Evolutionary conservation across 2,329 filamentous ascomycete genomes (phyloP).

Genomic region (Reticulascus tulasneorum): DNA sequence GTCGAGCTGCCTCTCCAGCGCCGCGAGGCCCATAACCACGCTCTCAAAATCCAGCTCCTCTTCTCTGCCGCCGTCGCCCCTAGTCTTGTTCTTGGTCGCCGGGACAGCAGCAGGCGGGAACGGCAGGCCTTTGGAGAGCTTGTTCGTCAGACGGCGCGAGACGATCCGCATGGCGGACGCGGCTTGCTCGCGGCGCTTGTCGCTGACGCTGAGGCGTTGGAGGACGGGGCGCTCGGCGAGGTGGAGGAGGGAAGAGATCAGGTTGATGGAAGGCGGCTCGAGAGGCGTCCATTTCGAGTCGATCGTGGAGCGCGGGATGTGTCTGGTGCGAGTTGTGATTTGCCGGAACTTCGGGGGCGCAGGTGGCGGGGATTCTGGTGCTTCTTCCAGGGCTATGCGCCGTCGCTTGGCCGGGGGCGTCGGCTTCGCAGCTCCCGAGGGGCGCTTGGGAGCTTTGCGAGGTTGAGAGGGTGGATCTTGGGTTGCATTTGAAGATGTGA

Average conservation of each 20-base stretch:
- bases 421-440: background rate
- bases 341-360: constrained; percentile 39
- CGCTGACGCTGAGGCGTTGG: constrained; percentile 46
- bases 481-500: constrained; percentile 5
- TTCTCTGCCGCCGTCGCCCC: constrained; percentile 31
- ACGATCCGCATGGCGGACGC: constrained; percentile 52
- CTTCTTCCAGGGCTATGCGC: constrained; percentile 7
- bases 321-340: constrained; percentile 45
- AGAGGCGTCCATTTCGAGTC: constrained; percentile 65
- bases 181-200: constrained; percentile 48
- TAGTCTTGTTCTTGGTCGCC: constrained; percentile 6
- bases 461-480: constrained; percentile 13
- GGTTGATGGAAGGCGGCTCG: constrained; percentile 48
- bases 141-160: constrained; percentile 51
- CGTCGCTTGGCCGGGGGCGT: constrained; percentile 6
- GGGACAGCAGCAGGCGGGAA: constrained; percentile 53
- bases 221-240: constrained; percentile 61
- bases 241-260: constrained; percentile 52
- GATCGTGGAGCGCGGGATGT: constrained; percentile 60
- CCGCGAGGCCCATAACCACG: constrained; percentile 54
- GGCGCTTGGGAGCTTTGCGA: constrained; percentile 8
- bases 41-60: constrained; percentile 64
- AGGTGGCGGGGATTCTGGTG: constrained; percentile 1
- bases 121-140: constrained; percentile 57
- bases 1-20: constrained; percentile 55